Evolutionary conservation across 805 yeast species (phyloP).

Genomic region (Pichia manshurica): DNA sequence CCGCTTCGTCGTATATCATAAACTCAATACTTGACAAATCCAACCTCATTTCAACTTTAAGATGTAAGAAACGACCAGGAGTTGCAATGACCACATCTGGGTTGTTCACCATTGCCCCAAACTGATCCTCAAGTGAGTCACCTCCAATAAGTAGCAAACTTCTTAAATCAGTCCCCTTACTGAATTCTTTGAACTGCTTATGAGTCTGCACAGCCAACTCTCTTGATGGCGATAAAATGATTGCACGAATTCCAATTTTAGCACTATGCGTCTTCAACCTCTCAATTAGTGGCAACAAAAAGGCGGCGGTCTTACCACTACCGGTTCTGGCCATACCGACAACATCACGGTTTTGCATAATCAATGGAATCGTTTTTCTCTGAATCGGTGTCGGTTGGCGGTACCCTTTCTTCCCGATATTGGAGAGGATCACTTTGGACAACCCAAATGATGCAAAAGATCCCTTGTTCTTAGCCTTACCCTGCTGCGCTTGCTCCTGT

Average conservation of each 20-base stretch:
- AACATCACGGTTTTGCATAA: conserved; percentile 83
- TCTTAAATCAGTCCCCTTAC: conserved; percentile 77
- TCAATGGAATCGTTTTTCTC: conserved; percentile 87
- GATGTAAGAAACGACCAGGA: conserved; percentile 94
- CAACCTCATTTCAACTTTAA: conserved; percentile 90
- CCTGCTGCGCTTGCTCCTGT: conserved; percentile 16
- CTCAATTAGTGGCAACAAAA: conserved; percentile 84
- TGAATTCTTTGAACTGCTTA: conserved; percentile 82
- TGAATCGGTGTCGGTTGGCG: conserved; percentile 97
- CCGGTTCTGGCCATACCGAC: conserved; percentile 99
- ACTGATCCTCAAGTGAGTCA: conserved; percentile 96
- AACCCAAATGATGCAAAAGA: conserved; percentile 89
- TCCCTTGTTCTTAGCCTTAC: conserved; percentile 59
- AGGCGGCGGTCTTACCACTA: conserved; percentile 98
- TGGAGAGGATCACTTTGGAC: conserved; percentile 61
- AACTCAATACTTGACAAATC: conserved; percentile 81
- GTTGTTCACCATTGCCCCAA: conserved; percentile 82
- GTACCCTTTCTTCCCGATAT: conserved; percentile 79
- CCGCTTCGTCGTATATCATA: conserved; percentile 96
- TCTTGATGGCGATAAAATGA: conserved; percentile 89
- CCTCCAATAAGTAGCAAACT: conserved; percentile 88
- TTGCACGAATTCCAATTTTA: conserved; percentile 81
- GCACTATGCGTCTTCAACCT: conserved; percentile 78
- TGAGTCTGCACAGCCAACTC: conserved; percentile 92
- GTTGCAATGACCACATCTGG: conserved; percentile 96